Evolutionary conservation across 108 stramenopile genomes (phyloP).

Genomic region (Nannochloropsis gaditana): DNA sequence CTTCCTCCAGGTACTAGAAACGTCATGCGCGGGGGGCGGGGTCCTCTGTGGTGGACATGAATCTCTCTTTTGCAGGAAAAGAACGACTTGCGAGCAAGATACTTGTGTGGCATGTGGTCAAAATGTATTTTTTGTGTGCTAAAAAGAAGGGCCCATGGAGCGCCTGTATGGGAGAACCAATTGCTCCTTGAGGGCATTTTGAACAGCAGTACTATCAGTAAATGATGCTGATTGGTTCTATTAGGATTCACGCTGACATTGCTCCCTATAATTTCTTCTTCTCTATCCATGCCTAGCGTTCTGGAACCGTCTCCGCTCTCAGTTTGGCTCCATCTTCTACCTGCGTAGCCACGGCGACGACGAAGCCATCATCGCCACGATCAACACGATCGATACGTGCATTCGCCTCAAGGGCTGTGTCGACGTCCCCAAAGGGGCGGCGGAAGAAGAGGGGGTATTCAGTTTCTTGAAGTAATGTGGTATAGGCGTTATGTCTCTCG

Average conservation of each 20-base stretch:
- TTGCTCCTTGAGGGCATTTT: no score
- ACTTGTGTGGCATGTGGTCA: no score
- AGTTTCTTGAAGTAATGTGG: not conserved
- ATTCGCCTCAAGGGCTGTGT: conserved; percentile 22
- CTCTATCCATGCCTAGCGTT: conserved; percentile 25
- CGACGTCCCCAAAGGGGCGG: not conserved
- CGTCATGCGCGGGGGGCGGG: not conserved
- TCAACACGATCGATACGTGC: conserved; percentile 52
- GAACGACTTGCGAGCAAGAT: no score
- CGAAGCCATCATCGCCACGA: conserved; percentile 46
- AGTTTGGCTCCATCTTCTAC: conserved; percentile 50
- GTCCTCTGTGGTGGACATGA: no score
- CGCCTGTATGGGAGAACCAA: no score
- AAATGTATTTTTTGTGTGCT: no score
- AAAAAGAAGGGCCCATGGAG: no score
- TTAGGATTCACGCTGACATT: not conserved
- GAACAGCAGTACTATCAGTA: no score
- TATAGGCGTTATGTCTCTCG: no score
- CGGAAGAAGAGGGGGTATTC: not conserved
- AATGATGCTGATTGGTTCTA: no score
- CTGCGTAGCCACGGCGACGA: conserved; percentile 50
- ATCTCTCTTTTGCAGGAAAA: no score
- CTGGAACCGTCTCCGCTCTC: conserved; percentile 48
- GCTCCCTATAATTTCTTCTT: not conserved
- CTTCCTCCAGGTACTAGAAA: not conserved